Percentiles rank a stretch among this genome's conserved stretches.
Evolutionary conservation across 73 alveolate genomes (phyloP).

Genomic region (Paramecium primaurelia): DNA sequence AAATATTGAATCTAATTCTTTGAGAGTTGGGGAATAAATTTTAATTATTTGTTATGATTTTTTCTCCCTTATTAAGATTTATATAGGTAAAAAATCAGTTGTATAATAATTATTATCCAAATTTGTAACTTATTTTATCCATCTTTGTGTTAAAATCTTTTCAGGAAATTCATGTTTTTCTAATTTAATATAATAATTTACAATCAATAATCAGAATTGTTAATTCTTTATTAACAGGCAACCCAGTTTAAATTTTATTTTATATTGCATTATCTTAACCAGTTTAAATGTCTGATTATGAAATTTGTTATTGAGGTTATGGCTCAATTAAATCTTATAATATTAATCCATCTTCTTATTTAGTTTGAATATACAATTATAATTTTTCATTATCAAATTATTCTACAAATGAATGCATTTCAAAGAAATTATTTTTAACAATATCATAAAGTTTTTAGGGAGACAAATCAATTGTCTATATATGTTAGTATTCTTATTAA

Average conservation of each 20-base stretch:
- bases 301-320: neutral
- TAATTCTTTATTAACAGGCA: neutral
- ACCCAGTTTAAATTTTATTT: neutral
- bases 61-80: neutral
- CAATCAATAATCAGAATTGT: neutral
- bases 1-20: neutral
- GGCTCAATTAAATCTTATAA: neutral
- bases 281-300: neutral
- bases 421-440: neutral
- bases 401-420: neutral
- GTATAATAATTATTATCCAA: neutral
- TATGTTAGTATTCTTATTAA: neutral
- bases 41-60: neutral
- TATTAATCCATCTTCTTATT: neutral
- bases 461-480: neutral
- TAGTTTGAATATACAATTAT: neutral
- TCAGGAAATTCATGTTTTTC: conserved; percentile 26
- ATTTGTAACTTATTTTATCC: neutral
- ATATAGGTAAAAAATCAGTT: neutral
- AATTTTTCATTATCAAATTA: neutral
- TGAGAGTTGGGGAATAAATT: neutral
- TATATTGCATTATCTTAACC: neutral
- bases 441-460: neutral
- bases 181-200: neutral
- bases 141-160: neutral